A percentile compares a stretch with the other conserved stretches of the same genome.
These are phyloP conservation scores for Talaromyces funiculosus DNA, from an alignment of 2,329 filamentous ascomycete species.

Conservation along the genomic window DNA sequence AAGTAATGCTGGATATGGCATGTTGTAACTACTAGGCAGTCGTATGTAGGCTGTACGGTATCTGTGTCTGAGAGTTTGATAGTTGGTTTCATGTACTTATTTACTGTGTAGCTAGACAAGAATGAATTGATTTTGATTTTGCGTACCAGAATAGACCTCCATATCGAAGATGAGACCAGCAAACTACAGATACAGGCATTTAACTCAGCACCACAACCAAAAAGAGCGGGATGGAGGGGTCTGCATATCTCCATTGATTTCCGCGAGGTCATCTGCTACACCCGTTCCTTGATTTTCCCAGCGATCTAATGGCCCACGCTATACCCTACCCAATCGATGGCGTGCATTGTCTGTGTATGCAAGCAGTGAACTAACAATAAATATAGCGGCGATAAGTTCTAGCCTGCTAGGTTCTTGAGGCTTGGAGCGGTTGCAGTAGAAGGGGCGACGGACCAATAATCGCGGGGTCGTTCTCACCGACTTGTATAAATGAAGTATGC, in stretches of 20 bases:
- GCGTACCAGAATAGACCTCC: too few relatives aligned
- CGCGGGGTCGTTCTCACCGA: not conserved
- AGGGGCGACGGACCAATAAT: not conserved
- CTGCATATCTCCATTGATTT: not conserved
- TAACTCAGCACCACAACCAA: not conserved
- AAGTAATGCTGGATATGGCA: too few relatives aligned
- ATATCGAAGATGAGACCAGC: too few relatives aligned
- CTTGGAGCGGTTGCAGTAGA: not conserved
- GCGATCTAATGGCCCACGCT: not conserved
- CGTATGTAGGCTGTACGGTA: too few relatives aligned
- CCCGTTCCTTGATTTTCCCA: constrained; percentile 5
- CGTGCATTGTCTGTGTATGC: not conserved
- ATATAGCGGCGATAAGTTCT: not conserved
- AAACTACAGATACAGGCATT: not conserved
- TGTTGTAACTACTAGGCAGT: too few relatives aligned
- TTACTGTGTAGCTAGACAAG: too few relatives aligned
- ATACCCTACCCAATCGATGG: not conserved
- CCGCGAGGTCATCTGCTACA: constrained; percentile 1
- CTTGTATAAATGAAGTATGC: not conserved
- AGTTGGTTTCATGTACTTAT: too few relatives aligned
- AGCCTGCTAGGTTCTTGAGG: not conserved
- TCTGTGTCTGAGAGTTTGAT: too few relatives aligned
- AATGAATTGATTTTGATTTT: too few relatives aligned
- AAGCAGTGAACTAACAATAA: constrained; percentile 1
- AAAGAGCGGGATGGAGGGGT: not conserved